Conservation (phyloP, 345 rosid genomes). For the Brassica rapa region DNA sequence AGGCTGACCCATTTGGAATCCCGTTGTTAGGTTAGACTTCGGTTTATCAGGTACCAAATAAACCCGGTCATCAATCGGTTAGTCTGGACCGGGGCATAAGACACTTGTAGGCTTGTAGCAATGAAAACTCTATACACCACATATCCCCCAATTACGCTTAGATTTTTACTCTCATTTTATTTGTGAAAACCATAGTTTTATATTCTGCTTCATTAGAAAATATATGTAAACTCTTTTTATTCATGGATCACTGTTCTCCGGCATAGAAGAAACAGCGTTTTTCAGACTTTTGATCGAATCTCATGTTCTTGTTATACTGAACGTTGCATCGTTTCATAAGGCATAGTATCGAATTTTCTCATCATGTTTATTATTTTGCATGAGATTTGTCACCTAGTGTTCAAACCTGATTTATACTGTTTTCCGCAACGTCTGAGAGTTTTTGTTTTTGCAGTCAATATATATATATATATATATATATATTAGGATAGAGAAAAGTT, state of each 20-base stretch:
- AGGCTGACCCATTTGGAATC: not conserved
- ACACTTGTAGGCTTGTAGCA: not conserved
- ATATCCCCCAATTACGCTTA: not conserved
- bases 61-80: not conserved
- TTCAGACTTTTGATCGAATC: not conserved
- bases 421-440: not conserved
- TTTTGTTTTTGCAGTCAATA: not conserved
- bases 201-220: not conserved
- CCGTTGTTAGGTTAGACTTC: not conserved
- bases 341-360: not conserved
- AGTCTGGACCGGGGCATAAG: not conserved
- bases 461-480: too few species aligned
- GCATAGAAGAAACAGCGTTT: not conserved
- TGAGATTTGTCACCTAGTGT: not conserved
- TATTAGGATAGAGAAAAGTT: not conserved
- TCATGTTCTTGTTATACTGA: not conserved
- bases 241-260: not conserved
- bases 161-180: not conserved
- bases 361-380: not conserved
- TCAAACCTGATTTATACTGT: not conserved
- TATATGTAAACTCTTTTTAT: not conserved
- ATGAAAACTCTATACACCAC: not conserved
- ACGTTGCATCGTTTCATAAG: not conserved
- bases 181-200: not conserved
- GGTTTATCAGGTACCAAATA: not conserved